A percentile compares a stretch with the other conserved stretches of the same genome.
These are phyloP conservation scores for Dicorynia guianensis DNA, from an alignment of 306 rosid species.

Conservation along the genomic window DNA sequence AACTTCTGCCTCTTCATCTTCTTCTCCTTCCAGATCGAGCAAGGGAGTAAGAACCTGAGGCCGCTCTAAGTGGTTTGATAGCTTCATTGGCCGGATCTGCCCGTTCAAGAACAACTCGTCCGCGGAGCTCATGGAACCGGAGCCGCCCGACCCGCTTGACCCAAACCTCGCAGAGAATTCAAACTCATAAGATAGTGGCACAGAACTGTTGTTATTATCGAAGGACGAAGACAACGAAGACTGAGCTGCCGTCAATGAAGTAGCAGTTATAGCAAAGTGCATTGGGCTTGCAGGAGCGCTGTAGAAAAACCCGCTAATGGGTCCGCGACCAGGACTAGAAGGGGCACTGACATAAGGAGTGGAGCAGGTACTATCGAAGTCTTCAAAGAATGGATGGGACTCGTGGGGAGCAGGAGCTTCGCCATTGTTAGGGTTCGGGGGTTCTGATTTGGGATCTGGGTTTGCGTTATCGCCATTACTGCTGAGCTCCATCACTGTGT, in stretches of 20 bases:
- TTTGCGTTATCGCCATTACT: conserved; percentile 37
- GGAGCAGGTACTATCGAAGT: conserved; percentile 82
- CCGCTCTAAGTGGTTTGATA: conserved; percentile 73
- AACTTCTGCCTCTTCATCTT: conserved; percentile 33
- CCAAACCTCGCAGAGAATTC: conserved; percentile 87
- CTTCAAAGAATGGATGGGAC: conserved; percentile 51
- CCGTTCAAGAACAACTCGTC: conserved; percentile 94
- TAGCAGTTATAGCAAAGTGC: conserved; percentile 70
- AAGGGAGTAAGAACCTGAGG: conserved; percentile 82
- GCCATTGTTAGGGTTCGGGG: conserved; percentile 43
- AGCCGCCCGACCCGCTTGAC: conserved; percentile 39
- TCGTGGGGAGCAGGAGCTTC: conserved; percentile 37
- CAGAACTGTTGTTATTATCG: conserved; percentile 20
- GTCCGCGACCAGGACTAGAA: conserved; percentile 86
- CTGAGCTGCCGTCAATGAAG: conserved; percentile 26
- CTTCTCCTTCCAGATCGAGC: conserved; percentile 73
- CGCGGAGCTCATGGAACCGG: conserved; percentile 90
- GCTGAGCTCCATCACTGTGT: conserved; percentile 56
- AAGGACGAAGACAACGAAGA: conserved; percentile 33
- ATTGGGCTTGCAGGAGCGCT: conserved; percentile 97
- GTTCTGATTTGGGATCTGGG: conserved; percentile 31
- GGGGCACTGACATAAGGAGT: conserved; percentile 97
- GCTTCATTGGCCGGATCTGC: conserved; percentile 96
- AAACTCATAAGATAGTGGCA: conserved; percentile 67
- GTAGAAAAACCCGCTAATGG: conserved; percentile 72